Evolutionary conservation across 306 rosid genomes (phyloP).

Genomic region (Urtica urens): DNA sequence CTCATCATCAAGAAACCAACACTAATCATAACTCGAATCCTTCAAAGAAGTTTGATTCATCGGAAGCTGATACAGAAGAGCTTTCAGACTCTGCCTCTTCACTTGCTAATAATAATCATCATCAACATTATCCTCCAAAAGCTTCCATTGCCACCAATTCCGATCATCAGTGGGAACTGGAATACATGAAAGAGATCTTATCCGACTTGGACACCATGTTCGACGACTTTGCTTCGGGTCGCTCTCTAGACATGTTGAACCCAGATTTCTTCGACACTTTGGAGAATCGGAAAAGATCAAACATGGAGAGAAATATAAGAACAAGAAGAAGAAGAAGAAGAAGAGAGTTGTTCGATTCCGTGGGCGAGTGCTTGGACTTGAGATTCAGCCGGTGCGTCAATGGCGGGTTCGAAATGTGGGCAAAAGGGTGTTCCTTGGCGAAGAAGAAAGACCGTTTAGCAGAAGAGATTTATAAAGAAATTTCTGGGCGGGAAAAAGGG

Average conservation of each 20-base stretch:
- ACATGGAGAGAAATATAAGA: conserved; percentile 19
- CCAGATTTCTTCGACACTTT: conserved; percentile 50
- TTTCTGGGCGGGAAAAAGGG: conserved; percentile 48
- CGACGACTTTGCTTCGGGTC: conserved; percentile 48
- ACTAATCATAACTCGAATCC: conserved; percentile 29
- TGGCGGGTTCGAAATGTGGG: conserved; percentile 69
- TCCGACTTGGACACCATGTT: conserved; percentile 55
- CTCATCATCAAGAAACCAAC: conserved; percentile 50
- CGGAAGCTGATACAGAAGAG: conserved; percentile 52
- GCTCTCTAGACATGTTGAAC: conserved; percentile 36
- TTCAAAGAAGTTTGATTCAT: conserved; percentile 32
- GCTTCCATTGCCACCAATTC: conserved; percentile 13
- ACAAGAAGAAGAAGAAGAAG: too few species aligned
- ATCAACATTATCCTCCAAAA: conserved; percentile 26
- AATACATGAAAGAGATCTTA: conserved; percentile 56
- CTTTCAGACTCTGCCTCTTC: conserved; percentile 86
- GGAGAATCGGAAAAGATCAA: conserved; percentile 45
- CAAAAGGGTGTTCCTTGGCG: conserved; percentile 52
- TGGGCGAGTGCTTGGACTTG: conserved; percentile 62
- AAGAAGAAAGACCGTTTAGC: conserved; percentile 57
- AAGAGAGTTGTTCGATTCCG: conserved; percentile 58
- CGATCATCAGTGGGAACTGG: conserved; percentile 48
- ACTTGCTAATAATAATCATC: too few species aligned
- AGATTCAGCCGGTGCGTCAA: conserved; percentile 39
- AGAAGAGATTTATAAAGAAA: conserved; percentile 60